These are phyloP conservation scores for Cydonia oblonga DNA, from an alignment of 331 rosid genomes.

Conservation along the genomic window DNA sequence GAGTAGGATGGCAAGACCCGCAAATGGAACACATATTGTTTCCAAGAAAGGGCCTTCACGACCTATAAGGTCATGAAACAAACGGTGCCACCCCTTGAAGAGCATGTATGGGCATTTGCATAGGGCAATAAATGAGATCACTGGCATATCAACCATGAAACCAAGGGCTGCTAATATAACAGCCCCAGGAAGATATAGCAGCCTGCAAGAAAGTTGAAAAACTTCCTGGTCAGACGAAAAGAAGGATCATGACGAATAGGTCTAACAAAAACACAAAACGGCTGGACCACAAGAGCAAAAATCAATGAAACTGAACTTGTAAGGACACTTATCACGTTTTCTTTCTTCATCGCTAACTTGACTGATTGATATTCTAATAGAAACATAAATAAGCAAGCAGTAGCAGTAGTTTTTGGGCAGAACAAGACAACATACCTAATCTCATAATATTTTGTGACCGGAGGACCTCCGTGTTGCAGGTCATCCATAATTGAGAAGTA, in stretches of 20 bases:
- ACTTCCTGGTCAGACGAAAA: background rate
- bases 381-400: background rate
- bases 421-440: slow-evolving; percentile 44
- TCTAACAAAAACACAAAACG: background rate
- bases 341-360: background rate
- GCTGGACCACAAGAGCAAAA: slow-evolving; percentile 1
- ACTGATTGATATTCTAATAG: background rate
- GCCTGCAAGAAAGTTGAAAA: slow-evolving; percentile 33
- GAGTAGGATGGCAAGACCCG: slow-evolving; percentile 84
- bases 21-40: slow-evolving; percentile 93
- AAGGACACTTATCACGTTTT: background rate
- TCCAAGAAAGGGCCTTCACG: slow-evolving; percentile 99
- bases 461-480: slow-evolving; percentile 40
- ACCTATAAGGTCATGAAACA: slow-evolving; percentile 93
- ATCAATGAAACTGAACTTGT: background rate
- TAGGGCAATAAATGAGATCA: slow-evolving; percentile 65
- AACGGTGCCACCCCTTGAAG: slow-evolving; percentile 82
- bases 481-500: slow-evolving; percentile 78
- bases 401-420: background rate
- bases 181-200: slow-evolving; percentile 71
- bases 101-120: slow-evolving; percentile 82
- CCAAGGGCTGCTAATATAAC: slow-evolving; percentile 57
- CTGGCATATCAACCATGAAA: slow-evolving; percentile 47
- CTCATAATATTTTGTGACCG: slow-evolving; percentile 53
- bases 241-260: background rate